Evolutionary conservation across 1,139 yeast species (phyloP), one percentile per base, ranked within the genome.

Genomic region (Geotrichum carabidarum): DNA sequence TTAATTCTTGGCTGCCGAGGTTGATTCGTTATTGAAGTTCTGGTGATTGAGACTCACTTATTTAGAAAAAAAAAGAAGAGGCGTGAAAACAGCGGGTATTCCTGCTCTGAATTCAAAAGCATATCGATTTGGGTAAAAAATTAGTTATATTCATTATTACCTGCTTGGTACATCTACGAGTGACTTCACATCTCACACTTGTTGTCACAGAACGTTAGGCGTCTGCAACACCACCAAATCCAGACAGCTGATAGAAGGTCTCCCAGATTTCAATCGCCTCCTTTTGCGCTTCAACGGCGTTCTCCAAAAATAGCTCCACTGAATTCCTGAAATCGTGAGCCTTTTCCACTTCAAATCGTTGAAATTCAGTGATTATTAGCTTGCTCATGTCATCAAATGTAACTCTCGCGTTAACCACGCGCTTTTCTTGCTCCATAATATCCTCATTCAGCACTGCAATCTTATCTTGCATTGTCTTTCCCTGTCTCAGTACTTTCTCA

Each of bases 241-340:
- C 48, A 4, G 48, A 14, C 34, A 45, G 12, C 14, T 45, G 63
- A 57, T 71, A 71, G 55, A 71, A 93, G 0, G 96, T 86, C 71
- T 93, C 98, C 95, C 97, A 93, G 37, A 88, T 71, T 70, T 93
- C 99, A 62, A 93, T 93, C 35, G 93, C 83, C 68, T 90, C 97
- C 73, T 93, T 94, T 69, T 93, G 99, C 15, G 93, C 79, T 70
- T 93, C 99, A 51, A 91, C 88, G 18, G 95, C 82, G 57, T 94
- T 82, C 69, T 94, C 99, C 65, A 95, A 79, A 64, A 83, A 91
- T 22, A 91, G 84, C 71, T 93, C 99, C 57, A 93, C 89, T 60
- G 93, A 81, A 65, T 88, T 87, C 65, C 96, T 80, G 71, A 94
- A 91, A 65, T 93, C 99, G 48, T 80, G 83, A 48, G 90, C 80